Evolutionary conservation across 1,139 yeast genomes (phyloP).

Genomic region (Saccharomycopsis hybrid): DNA sequence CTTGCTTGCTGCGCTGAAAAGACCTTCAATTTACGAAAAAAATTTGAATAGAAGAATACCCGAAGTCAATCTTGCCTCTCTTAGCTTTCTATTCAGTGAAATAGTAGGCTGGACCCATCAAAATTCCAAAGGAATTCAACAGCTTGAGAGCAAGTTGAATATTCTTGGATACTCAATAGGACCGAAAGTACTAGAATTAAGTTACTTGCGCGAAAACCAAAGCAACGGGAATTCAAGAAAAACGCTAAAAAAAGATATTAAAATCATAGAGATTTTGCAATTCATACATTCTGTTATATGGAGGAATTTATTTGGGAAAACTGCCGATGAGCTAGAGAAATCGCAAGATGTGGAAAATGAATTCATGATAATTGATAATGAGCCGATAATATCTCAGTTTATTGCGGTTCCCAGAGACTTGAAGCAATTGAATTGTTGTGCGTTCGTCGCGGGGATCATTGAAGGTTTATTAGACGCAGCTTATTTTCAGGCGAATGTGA

Average conservation of each 20-base stretch:
- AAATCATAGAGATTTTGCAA: conserved; percentile 71
- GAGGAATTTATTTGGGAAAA: conserved; percentile 73
- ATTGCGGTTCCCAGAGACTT: conserved; percentile 78
- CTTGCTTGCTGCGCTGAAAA: conserved; percentile 18
- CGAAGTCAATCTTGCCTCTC: conserved; percentile 60
- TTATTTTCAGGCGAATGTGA: conserved; percentile 74
- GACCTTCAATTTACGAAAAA: conserved; percentile 54
- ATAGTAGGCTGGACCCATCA: conserved; percentile 62
- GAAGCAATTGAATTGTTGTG: conserved; percentile 73
- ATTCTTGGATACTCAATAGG: conserved; percentile 74
- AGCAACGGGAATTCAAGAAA: conserved; percentile 36
- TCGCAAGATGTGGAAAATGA: conserved; percentile 79
- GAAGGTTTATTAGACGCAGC: conserved; percentile 85
- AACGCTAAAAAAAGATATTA: conserved; percentile 58
- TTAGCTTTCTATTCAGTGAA: conserved; percentile 68
- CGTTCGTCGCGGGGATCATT: conserved; percentile 84
- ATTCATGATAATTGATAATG: conserved; percentile 78
- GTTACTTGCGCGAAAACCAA: conserved; percentile 45
- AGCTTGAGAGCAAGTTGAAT: conserved; percentile 69
- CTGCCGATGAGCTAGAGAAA: conserved; percentile 83
- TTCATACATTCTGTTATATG: conserved; percentile 80
- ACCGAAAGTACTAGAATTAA: conserved; percentile 49
- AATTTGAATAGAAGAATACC: conserved; percentile 57
- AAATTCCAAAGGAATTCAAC: conserved; percentile 64
- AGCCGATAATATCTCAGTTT: conserved; percentile 70